Evolutionary conservation across 139 green algal genomes (phyloP).

Genomic region (Coelastrella sp.): DNA sequence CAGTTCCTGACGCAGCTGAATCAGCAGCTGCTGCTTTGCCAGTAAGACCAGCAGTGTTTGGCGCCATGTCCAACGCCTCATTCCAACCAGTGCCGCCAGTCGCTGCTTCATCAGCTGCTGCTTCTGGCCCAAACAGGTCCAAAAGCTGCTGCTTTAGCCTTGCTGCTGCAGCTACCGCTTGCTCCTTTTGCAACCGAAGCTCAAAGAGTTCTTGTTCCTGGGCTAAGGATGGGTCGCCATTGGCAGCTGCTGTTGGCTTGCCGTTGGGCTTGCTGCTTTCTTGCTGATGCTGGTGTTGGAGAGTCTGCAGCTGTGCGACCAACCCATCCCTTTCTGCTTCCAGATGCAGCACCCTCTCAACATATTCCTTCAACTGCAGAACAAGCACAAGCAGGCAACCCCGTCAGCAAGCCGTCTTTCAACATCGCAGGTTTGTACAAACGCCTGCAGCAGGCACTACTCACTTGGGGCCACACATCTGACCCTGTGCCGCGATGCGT

Average conservation of each 20-base stretch:
- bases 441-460: background rate
- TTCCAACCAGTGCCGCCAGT: background rate
- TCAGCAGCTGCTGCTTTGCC: constrained; percentile 6
- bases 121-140: constrained; percentile 57
- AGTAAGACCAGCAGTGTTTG: background rate
- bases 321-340: constrained; percentile 63
- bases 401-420: background rate
- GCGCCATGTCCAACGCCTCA: background rate
- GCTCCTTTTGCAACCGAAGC: constrained; percentile 65
- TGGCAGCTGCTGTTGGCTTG: constrained; percentile 2
- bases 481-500: too few relatives aligned
- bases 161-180: constrained; percentile 60
- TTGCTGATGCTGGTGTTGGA: constrained; percentile 32
- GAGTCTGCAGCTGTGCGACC: constrained; percentile 54
- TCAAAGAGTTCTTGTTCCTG: constrained; percentile 60
- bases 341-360: constrained; percentile 53
- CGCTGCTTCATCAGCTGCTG: background rate
- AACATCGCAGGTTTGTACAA: background rate
- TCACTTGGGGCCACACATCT: background rate
- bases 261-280: background rate
- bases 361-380: constrained; percentile 57
- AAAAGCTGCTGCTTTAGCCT: constrained; percentile 59
- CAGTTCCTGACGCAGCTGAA: constrained; percentile 21
- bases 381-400: background rate
- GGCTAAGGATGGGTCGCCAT: background rate